Conservation (phyloP, 2,329 filamentous ascomycete species). For the Pseudogymnoascus sp. region DNA sequence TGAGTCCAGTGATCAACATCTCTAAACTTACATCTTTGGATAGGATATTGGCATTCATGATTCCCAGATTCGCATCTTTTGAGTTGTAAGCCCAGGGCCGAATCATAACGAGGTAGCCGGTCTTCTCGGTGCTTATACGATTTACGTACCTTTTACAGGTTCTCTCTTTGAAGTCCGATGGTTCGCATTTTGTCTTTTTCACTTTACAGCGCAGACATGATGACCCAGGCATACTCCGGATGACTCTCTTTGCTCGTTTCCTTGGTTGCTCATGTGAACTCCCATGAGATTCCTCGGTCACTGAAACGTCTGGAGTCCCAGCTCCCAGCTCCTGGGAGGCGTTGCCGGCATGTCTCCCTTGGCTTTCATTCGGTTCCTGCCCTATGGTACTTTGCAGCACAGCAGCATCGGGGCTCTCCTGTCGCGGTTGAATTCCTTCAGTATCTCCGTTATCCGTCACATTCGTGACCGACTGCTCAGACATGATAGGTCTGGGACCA, state of each 20-base stretch:
- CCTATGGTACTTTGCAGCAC: not conserved
- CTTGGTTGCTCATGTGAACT: constrained; percentile 1
- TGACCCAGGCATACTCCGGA: not conserved
- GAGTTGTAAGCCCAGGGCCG: not conserved
- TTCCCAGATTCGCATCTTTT: not conserved
- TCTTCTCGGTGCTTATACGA: not conserved
- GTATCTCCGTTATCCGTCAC: not conserved
- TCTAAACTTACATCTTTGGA: not conserved
- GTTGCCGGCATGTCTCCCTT: not conserved
- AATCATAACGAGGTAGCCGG: not conserved
- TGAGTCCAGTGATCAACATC: not conserved
- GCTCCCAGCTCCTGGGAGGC: not conserved
- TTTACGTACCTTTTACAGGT: not conserved
- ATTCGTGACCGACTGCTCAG: not conserved
- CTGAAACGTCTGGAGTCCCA: not conserved
- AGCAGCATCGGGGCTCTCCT: not conserved
- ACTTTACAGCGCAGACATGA: constrained; percentile 4
- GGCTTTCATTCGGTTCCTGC: not conserved
- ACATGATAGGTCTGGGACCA: not conserved
- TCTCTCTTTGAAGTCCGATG: not conserved
- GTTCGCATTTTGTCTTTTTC: constrained; percentile 4
- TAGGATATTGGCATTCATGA: not conserved
- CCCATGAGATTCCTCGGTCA: not conserved
- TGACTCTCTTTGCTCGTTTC: not conserved
- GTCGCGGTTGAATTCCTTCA: not conserved